A percentile compares a stretch with the other conserved stretches of the same genome.
These are phyloP conservation scores for Meyerozyma sp. DNA, from an alignment of 1,139 yeast genomes.

Conservation along the genomic window DNA sequence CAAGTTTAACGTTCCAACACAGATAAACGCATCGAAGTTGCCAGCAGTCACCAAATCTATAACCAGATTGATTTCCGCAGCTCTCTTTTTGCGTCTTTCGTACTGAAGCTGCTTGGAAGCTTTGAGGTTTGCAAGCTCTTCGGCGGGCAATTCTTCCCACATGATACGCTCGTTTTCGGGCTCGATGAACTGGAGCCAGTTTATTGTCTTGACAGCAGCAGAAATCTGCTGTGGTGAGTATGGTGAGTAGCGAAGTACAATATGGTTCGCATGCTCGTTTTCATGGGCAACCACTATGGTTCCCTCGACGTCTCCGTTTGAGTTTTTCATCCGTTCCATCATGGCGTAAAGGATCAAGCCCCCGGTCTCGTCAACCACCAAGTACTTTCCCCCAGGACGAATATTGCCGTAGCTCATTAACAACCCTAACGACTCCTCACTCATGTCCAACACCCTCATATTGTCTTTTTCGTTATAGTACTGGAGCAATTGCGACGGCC, in stretches of 20 bases:
- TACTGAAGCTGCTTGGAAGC: constrained; percentile 63
- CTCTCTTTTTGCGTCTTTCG: constrained; percentile 56
- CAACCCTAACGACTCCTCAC: constrained; percentile 77
- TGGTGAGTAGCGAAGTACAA: constrained; percentile 63
- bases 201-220: constrained; percentile 61
- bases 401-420: constrained; percentile 74
- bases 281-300: constrained; percentile 77
- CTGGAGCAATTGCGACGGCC: constrained; percentile 71
- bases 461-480: constrained; percentile 72
- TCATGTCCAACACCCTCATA: constrained; percentile 69
- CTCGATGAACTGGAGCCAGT: constrained; percentile 74
- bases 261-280: constrained; percentile 84
- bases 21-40: constrained; percentile 71
- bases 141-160: constrained; percentile 46
- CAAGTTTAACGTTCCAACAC: constrained; percentile 69
- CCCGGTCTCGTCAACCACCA: constrained; percentile 87
- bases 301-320: constrained; percentile 49
- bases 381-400: constrained; percentile 82
- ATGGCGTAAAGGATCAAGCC: constrained; percentile 79
- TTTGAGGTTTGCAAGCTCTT: constrained; percentile 51
- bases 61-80: constrained; percentile 47
- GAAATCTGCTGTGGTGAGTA: constrained; percentile 49
- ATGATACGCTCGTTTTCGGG: constrained; percentile 61
- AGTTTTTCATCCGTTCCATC: constrained; percentile 74
- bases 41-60: constrained; percentile 46